Base-by-base conservation (phyloP, 352 stramenopile genomes). In the Elongisporangium senticosum region DNA sequence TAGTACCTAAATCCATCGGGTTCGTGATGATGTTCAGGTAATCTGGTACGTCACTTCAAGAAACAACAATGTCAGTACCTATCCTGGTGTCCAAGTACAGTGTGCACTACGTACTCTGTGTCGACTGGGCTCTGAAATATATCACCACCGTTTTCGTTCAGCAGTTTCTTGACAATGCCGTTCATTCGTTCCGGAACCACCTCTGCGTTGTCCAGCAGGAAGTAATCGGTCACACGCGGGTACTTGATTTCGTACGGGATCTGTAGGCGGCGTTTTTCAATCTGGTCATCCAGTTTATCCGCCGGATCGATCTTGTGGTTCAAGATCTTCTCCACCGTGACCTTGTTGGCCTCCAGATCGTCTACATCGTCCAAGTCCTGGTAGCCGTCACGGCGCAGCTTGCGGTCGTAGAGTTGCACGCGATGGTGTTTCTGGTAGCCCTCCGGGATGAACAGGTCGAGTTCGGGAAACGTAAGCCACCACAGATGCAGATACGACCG, bases 1-100 rank as follows among this genome's bases (percentile, higher is more conserved):
- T 91, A 0, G 87, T 88, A 24, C 87, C 85, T n/a, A 96, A 67
- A 65, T 96, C 87, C 70, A 96, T 94, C 17, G 87, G 87, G 62
- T 95, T 96, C 11, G 70, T 75, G 43, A 96, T 94, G 40, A 90
- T 71, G 57, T 95, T 93, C 21, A 95, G 60, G 60, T 96, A 96
- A 54, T 95, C 87, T 7, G 85, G 72, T 21, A 92, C 64, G n/a
- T 90, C 81, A 49, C 74, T 83, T 52, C 20, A 63, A 55, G 28
- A 53, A 23, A 39, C 22, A 57, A 33, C 64, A 39, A 40, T 22
- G 8, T 64, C 17, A 65, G 28, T 59, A 19, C 7, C 4, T 37
- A 39, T 21, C 7, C n/a, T 17, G 11, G 11, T 10, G 28, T 39
- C n/a, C 28, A 43, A 43, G 11, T 10, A 43, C 13, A 15, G 11